Percentiles rank a stretch among this genome's conserved stretches.
Conservation (phyloP, 768 basidiomycete genomes). For the Boletus tomentosulus region DNA sequence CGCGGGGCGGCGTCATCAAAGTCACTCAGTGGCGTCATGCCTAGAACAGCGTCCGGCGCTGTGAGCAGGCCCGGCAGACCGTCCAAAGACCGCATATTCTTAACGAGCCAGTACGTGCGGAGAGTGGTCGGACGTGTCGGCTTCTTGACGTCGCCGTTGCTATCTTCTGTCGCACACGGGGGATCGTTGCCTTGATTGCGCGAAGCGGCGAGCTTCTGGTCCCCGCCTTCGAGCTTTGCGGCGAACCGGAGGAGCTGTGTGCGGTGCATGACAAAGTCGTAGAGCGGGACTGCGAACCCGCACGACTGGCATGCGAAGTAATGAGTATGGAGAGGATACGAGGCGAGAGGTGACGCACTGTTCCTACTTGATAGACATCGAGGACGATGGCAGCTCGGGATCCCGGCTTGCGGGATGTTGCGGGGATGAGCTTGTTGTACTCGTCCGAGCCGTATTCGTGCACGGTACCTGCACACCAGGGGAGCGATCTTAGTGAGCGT, state of each 20-base stretch:
- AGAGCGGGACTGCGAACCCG: slow-evolving; percentile 61
- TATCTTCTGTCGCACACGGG: not conserved
- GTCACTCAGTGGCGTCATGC: slow-evolving; percentile 4
- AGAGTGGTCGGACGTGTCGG: slow-evolving; percentile 29
- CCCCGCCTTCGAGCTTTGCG: slow-evolving; percentile 39
- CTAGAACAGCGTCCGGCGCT: slow-evolving; percentile 18
- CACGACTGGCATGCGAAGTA: slow-evolving; percentile 47
- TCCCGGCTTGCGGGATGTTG: slow-evolving; percentile 47
- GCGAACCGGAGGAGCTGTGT: slow-evolving; percentile 43
- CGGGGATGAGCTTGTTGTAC: slow-evolving; percentile 50
- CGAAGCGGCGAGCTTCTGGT: slow-evolving; percentile 25
- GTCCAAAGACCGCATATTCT: slow-evolving; percentile 53
- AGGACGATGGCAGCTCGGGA: slow-evolving; percentile 59
- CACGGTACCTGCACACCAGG: slow-evolving; percentile 41
- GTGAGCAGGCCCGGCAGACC: slow-evolving; percentile 49
- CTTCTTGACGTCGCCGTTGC: not conserved
- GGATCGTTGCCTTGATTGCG: not conserved
- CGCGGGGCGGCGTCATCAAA: slow-evolving; percentile 15
- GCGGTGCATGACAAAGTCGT: slow-evolving; percentile 55
- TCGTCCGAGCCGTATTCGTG: slow-evolving; percentile 62
- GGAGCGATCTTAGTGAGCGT: not conserved
- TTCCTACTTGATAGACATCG: slow-evolving; percentile 54
- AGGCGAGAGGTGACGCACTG: slow-evolving; percentile 29
- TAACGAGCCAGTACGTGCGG: slow-evolving; percentile 46
- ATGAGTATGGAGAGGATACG: not conserved